Conservation (phyloP, 164 flowering plant genomes). For the Cinnamomum chago region DNA sequence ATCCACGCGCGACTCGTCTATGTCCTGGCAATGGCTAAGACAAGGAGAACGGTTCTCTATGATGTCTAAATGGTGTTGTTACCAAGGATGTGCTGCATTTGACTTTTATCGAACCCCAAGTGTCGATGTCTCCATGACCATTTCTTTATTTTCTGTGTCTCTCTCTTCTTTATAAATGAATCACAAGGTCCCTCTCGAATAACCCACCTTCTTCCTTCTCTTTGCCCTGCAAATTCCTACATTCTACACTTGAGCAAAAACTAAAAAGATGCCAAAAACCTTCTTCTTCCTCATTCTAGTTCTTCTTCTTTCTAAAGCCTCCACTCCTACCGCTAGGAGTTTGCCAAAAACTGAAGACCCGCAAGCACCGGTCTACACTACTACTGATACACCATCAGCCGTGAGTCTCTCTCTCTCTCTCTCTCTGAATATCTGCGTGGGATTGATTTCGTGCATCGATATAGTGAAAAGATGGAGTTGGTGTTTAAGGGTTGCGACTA, state of each 20-base stretch:
- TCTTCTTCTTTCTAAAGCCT: conserved; percentile 5
- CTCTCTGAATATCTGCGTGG: neutral
- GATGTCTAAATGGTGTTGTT: neutral
- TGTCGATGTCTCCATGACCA: too few species aligned
- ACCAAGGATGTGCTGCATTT: neutral
- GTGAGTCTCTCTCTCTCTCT: conserved; percentile 1
- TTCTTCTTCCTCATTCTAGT: neutral
- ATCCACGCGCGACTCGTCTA: neutral
- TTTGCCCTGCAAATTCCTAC: neutral
- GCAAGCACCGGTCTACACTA: neutral
- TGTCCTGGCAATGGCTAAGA: neutral
- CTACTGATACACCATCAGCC: neutral
- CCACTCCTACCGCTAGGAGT: neutral
- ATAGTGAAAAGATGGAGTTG: too few species aligned
- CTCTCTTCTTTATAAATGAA: too few species aligned
- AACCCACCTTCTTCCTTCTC: neutral
- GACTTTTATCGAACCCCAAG: neutral
- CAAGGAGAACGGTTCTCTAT: conserved; percentile 4
- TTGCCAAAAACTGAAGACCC: conserved; percentile 11
- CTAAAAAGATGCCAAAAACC: neutral
- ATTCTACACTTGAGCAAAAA: neutral
- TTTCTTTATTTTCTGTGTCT: too few species aligned
- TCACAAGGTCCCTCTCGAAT: too few species aligned
- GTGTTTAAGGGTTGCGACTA: too few species aligned
- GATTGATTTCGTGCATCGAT: too few species aligned